Percentiles rank a stretch among this genome's conserved stretches.
phyloP scores from a whole-genome alignment of 2,329 filamentous ascomycete species.

The Didymella pinodella region DNA sequence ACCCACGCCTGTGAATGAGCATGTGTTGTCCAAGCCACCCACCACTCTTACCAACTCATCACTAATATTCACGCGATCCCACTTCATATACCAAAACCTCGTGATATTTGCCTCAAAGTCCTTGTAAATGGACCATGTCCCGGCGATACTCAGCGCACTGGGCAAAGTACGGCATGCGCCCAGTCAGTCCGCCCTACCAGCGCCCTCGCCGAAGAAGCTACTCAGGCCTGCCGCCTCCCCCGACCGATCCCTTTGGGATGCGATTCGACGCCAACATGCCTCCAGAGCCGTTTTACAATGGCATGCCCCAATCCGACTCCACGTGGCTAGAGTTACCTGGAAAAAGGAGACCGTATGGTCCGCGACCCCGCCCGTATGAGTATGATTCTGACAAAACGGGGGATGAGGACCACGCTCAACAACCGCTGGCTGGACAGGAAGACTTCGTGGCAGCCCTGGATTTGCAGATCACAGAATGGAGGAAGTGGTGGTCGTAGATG shows the following conservation, averaged over 20 bases:
- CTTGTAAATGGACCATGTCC: neutral
- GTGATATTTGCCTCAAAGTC: neutral
- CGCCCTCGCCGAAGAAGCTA: neutral
- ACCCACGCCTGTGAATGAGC: too few relatives aligned
- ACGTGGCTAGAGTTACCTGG: neutral
- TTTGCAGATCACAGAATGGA: neutral
- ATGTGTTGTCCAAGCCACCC: too few relatives aligned
- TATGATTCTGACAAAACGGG: too few relatives aligned
- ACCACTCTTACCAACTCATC: too few relatives aligned
- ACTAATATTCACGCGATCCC: too few relatives aligned
- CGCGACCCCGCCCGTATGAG: neutral
- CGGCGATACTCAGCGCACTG: neutral
- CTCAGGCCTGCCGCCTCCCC: neutral
- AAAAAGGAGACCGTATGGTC: neutral
- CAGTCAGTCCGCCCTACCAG: neutral
- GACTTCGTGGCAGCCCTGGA: too few relatives aligned
- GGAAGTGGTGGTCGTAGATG: neutral
- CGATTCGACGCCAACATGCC: neutral
- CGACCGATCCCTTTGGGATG: conserved; percentile 4
- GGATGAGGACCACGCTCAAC: neutral
- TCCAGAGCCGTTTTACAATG: neutral
- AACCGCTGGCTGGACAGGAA: neutral
- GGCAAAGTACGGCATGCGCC: neutral
- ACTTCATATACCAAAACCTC: neutral
- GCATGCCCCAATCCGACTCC: too few relatives aligned